Percentiles rank a stretch among this genome's conserved stretches.
Evolutionary conservation across 345 rosid genomes (phyloP).

Genomic region (Excoecaria agallocha): DNA sequence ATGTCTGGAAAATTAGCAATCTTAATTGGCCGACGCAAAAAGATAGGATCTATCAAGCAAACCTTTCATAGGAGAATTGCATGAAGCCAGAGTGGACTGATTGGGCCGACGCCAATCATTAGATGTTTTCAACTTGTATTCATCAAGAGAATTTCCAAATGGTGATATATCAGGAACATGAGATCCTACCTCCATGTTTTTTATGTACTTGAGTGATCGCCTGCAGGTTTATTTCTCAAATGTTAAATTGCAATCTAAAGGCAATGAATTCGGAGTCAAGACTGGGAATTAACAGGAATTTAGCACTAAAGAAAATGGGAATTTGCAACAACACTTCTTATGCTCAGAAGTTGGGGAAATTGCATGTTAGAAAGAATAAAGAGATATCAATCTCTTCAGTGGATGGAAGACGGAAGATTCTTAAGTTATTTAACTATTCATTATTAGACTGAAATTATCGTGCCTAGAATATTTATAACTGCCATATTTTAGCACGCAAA

Average conservation of each 20-base stretch:
- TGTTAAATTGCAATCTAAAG: slow-evolving; percentile 9
- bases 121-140: slow-evolving; percentile 34
- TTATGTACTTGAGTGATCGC: slow-evolving; percentile 42
- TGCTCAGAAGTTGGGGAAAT: not conserved
- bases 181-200: slow-evolving; percentile 33
- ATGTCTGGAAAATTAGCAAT: not conserved
- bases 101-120: slow-evolving; percentile 29
- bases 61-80: slow-evolving; percentile 44
- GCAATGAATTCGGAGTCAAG: not conserved
- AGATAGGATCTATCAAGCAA: slow-evolving; percentile 12
- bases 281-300: not conserved
- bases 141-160: slow-evolving; percentile 36
- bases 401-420: not conserved
- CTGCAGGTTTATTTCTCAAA: slow-evolving; percentile 41
- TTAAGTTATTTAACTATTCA: not conserved
- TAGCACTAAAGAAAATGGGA: not conserved
- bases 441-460: too few relatives aligned
- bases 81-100: slow-evolving; percentile 25
- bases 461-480: too few relatives aligned
- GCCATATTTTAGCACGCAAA: not conserved
- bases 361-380: not conserved
- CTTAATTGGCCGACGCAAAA: not conserved
- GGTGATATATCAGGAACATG: slow-evolving; percentile 43
- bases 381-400: not conserved
- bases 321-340: not conserved